Base-by-base conservation (phyloP, 2,329 filamentous ascomycete genomes). In the Alternaria sp. region DNA sequence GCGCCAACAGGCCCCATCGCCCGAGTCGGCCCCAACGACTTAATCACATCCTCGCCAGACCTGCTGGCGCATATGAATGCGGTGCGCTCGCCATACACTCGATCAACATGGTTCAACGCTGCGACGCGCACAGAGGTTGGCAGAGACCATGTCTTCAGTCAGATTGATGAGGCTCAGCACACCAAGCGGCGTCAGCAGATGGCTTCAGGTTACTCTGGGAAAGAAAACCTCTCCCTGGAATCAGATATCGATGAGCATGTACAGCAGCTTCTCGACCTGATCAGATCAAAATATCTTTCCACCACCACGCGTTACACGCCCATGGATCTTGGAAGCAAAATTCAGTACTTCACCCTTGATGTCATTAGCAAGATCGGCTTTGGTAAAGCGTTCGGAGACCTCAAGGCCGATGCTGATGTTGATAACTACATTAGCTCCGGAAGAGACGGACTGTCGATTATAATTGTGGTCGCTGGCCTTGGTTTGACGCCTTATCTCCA, bases 271-370 rank as follows among this genome's bases (percentile, higher is more conserved):
- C 63, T 87, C 30, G 64, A 78, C 5, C 75, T 86, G 9, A 81
- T 86, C 43, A 78, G 81, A 54, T 69, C 67, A 27, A 83, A 82
- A 62, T 86, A 83, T 40, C 36, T 71, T 7, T 71, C 65, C 16
- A 61, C 61, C 1, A 14, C 58, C 1, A 18, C 38, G 30, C 38
- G 30, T 0, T 65, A 57, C 5, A 64, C 32, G 2, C 68, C 76
- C 1, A 69, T 85, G 55, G 84, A 87, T 59, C 71, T 83, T 57
- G 81, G 76, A 2, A 73, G 70, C 3, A 84, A 84, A 58, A 75
- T 79, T 3, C 83, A 85, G 52, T 87, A 79, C 72, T 82, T 86
- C 56, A 84, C 85, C 1, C 77, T 87, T 10, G 86, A 87, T 60
- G 80, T 85, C 45, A 85, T 88, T 60, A 83, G 80, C 48, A 80